These are phyloP conservation scores for Triticum dicoccoides DNA, from an alignment of 176 grass and related monocot species.

Conservation along the genomic window DNA sequence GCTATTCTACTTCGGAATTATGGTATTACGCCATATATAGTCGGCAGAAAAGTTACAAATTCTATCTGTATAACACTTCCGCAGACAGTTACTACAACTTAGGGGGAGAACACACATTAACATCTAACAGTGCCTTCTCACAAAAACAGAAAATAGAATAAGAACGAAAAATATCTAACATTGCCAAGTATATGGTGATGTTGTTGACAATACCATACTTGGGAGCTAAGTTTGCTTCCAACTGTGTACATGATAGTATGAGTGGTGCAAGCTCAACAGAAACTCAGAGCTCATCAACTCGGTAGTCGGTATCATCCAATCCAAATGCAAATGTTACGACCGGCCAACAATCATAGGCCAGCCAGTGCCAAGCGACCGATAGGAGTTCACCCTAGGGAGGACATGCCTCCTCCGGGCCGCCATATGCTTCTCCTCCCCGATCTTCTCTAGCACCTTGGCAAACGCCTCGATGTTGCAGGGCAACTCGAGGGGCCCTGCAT, in stretches of 20 bases:
- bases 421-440: slow-evolving; percentile 30
- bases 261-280: slow-evolving; percentile 7
- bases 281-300: slow-evolving; percentile 4
- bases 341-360: neutral
- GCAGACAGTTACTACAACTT: neutral
- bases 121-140: neutral
- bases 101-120: neutral
- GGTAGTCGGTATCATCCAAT: neutral
- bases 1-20: neutral
- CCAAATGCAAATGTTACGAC: neutral
- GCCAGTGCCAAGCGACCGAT: slow-evolving; percentile 20
- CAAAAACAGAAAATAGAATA: too few species aligned
- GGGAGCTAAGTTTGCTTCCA: neutral
- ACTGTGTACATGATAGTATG: neutral
- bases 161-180: neutral
- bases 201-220: neutral
- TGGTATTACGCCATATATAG: neutral
- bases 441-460: slow-evolving; percentile 36
- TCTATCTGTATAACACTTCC: neutral
- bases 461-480: slow-evolving; percentile 50
- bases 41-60: neutral
- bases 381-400: slow-evolving; percentile 22
- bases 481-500: slow-evolving; percentile 43
- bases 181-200: neutral
- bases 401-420: neutral